Conservation (phyloP, 2,329 filamentous ascomycete species). For the Pseudocercospora vitis region DNA sequence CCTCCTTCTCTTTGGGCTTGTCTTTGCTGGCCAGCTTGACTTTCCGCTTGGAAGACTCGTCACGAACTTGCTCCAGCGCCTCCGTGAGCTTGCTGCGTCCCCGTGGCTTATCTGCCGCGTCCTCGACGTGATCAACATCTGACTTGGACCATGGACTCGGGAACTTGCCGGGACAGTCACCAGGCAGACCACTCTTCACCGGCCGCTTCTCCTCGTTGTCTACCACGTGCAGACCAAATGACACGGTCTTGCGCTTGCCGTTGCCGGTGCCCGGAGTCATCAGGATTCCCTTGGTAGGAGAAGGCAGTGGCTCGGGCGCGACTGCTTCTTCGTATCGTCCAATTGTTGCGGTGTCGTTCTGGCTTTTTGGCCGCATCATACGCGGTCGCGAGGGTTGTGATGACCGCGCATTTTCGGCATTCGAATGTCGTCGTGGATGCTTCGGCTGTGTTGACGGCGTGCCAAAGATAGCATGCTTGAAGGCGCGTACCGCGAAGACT, state of each 20-base stretch:
- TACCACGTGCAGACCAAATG: slow-evolving; percentile 58
- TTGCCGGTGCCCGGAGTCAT: slow-evolving; percentile 61
- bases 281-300: slow-evolving; percentile 61
- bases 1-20: slow-evolving; percentile 56
- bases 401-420: slow-evolving; percentile 30
- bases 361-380: slow-evolving; percentile 33
- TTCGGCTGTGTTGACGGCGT: slow-evolving; percentile 54
- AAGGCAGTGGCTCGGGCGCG: slow-evolving; percentile 43
- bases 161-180: slow-evolving; percentile 49
- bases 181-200: slow-evolving; percentile 50
- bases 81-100: slow-evolving; percentile 47
- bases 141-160: slow-evolving; percentile 51
- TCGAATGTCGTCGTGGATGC: slow-evolving; percentile 34
- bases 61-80: slow-evolving; percentile 47
- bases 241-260: slow-evolving; percentile 60
- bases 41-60: slow-evolving; percentile 39
- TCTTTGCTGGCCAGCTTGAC: slow-evolving; percentile 36
- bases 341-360: slow-evolving; percentile 30
- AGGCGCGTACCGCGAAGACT: slow-evolving; percentile 66
- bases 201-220: slow-evolving; percentile 56
- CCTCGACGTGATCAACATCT: slow-evolving; percentile 33
- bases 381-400: slow-evolving; percentile 28
- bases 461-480: slow-evolving; percentile 65
- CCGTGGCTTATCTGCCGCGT: slow-evolving; percentile 33
- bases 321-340: slow-evolving; percentile 20